phyloP scores from a whole-genome alignment of 2,329 filamentous ascomycete genomes.

The Colletotrichum sp. region DNA sequence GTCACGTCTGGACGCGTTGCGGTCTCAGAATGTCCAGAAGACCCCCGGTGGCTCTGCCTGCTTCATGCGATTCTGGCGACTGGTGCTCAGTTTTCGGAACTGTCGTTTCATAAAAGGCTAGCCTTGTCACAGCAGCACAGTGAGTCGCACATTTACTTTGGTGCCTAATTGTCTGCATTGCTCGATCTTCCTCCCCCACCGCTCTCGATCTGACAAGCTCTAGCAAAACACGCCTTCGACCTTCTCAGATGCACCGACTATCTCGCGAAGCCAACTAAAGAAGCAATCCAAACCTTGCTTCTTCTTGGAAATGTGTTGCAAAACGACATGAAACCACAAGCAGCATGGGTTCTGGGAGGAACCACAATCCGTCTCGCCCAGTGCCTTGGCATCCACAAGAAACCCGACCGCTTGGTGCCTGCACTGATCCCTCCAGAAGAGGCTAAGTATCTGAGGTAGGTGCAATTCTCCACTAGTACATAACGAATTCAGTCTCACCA shows the following conservation, averaged over 20 bases:
- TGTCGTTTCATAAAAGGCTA: not conserved
- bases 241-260: not conserved
- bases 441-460: not conserved
- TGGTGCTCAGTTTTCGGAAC: not conserved
- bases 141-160: not conserved
- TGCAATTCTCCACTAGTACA: not conserved
- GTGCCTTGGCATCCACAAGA: not conserved
- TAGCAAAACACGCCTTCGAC: not conserved
- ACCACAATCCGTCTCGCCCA: conserved; percentile 12
- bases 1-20: not conserved
- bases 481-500: not conserved
- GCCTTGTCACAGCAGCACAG: not conserved
- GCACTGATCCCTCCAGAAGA: not conserved
- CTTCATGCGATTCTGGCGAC: not conserved
- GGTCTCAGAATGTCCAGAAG: not conserved
- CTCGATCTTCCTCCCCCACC: accelerated
- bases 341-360: conserved; percentile 17
- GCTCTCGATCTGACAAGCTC: not conserved
- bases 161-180: not conserved
- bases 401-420: not conserved
- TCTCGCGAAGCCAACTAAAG: not conserved
- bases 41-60: not conserved
- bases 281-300: not conserved
- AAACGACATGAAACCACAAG: conserved; percentile 19
- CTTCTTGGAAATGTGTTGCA: conserved; percentile 15